Evolutionary conservation across 2,329 filamentous ascomycete species (phyloP), one percentile per base, ranked within the genome.

Genomic region (Penicillium concentricum): DNA sequence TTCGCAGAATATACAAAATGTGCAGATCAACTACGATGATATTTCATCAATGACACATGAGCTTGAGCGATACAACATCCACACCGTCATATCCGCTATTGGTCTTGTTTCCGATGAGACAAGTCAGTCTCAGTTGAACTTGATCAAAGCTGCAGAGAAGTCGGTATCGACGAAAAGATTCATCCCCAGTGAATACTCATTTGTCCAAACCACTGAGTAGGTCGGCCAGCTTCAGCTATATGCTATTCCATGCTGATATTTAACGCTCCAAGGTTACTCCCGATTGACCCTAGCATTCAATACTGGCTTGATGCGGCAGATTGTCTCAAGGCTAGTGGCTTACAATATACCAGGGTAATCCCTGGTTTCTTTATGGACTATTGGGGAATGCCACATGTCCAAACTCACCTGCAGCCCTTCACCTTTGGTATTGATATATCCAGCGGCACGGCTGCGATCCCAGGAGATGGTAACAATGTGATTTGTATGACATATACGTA

Each of bases 321-420:
- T n/a, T 49, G 63, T n/a, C 64, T 78, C 15, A 60, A 71, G 39
- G 51, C 67, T 7, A 74, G 69, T 1, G 58, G 58, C 2, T 68
- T 81, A 2, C 67, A 78, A 49, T 76, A 68, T 48, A 79, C 77
- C 0, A 61, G 67, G 7, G 59, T 80, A 5, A 64, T 71, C 32
- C 76, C 71, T 22, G 79, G 79, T 4, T 77, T 74, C 55, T 80
- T 81, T 61, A 69, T 80, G 61, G 79, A 81, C 58, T 80, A 79
- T 62, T 81, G 67, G 65, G 76, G 74, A 34, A 67, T 72, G 52
- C 77, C 76, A 2, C 56, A 67, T 12, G 60, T 75, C 41, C 67
- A 70, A 54, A 75, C 73, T 2, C 66, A 80, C 61, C 61, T 82
- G 51, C 54, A 67, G 2, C 74, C 73, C 2, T 69, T 72, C 47